Conservation (phyloP, 108 stramenopile species). For the Conticribra guillardii region DNA sequence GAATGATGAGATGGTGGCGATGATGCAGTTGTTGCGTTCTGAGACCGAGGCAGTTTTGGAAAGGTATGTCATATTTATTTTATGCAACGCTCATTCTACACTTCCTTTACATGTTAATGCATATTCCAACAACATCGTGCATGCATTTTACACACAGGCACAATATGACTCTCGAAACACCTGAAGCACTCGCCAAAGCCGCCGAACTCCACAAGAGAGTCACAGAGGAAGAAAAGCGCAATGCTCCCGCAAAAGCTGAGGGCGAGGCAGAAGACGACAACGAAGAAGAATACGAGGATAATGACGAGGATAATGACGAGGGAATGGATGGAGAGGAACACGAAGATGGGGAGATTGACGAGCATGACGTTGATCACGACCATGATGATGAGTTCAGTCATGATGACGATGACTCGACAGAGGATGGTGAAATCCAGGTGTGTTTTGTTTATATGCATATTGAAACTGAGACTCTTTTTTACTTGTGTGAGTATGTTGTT, state of each 20-base stretch:
- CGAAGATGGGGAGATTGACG: slow-evolving; percentile 26
- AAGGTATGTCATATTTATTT: slow-evolving; percentile 24
- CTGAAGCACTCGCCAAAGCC: slow-evolving; percentile 65
- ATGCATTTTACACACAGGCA: slow-evolving; percentile 46
- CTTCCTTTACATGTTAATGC: not conserved
- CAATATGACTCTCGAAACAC: slow-evolving; percentile 76
- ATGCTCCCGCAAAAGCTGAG: slow-evolving; percentile 23
- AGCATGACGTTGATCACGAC: slow-evolving; percentile 21
- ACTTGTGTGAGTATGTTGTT: not conserved
- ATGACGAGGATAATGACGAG: slow-evolving; percentile 25
- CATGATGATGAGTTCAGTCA: slow-evolving; percentile 21
- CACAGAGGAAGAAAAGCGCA: slow-evolving; percentile 42
- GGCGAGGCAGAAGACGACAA: slow-evolving; percentile 20
- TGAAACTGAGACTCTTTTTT: not conserved
- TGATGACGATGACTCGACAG: slow-evolving; percentile 27
- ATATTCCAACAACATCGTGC: not conserved
- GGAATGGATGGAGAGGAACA: slow-evolving; percentile 19
- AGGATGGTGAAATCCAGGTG: slow-evolving; percentile 30
- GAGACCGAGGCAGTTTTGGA: slow-evolving; percentile 89
- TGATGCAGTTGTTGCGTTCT: slow-evolving; percentile 81
- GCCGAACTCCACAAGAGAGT: slow-evolving; percentile 49
- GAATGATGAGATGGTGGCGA: slow-evolving; percentile 77
- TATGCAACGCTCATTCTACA: not conserved
- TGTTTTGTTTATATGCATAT: not conserved
- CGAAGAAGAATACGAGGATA: slow-evolving; percentile 16